Evolutionary conservation across 2,329 filamentous ascomycete species (phyloP), one percentile per base, ranked within the genome.

Genomic region (Ceratocystis diversiconidia): DNA sequence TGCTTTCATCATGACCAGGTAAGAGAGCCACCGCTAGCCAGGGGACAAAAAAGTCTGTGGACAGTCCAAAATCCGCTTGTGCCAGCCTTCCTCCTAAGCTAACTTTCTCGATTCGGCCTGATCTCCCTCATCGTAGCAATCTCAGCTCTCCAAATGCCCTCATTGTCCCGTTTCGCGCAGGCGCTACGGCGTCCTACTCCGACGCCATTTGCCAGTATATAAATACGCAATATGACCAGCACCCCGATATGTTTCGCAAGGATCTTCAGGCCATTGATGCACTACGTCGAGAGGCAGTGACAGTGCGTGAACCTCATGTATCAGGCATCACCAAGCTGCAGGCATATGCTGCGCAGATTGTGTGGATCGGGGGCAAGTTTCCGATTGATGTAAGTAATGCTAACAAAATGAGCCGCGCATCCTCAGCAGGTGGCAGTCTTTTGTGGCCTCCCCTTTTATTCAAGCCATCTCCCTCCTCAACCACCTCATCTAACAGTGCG

Each of bases 221-320:
- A 72, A 95, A 91, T 68, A 87, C 85, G 75, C 96, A 97, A 81
- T 97, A 97, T 86, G 92, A 97, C 76, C 94, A 99, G 74, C 92
- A 96, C 73, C 92, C 94, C 43, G 91, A 96, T 75, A 95, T 96
- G 87, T 99, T 99, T 76, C 84, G 85, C 69, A 83, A 89, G 69
- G 94, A 99, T 77, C 84, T 85, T 67, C 85, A 92, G 72, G 83
- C 88, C 69, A 91, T 99, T 72, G 91, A 97, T 73, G 80, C 84
- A 61, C 78, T 97, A 66, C 86, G 94, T 4, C 83, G 83, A 68
- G 89, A 95, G 73, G 94, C 94, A n/a, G 81, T 96, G 65, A 90
- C 91, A 74, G 88, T 94, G 1, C 84, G 88, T 67, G 94, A 99
- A 73, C 85, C 94, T 2, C 94, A 99, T 73, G 79, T 83, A 4